Conservation (phyloP, 805 yeast genomes). For the Kuraishia floccosa region DNA sequence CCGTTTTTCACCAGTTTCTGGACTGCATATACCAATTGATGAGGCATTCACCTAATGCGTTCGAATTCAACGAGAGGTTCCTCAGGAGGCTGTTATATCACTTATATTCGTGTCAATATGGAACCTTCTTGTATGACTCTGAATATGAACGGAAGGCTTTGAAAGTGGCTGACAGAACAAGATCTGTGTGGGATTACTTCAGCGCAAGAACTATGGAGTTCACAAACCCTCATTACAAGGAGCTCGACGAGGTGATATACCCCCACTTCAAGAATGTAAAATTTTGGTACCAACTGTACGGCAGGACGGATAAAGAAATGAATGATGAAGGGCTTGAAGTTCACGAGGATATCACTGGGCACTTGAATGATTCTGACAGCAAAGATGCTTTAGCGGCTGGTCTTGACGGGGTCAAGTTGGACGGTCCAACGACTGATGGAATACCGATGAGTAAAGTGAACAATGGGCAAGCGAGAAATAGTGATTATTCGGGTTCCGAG, state of each 20-base stretch:
- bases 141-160: constrained; percentile 51
- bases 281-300: constrained; percentile 88
- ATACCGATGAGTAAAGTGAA: too few species aligned
- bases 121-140: constrained; percentile 71
- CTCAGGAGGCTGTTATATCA: constrained; percentile 79
- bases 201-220: constrained; percentile 65
- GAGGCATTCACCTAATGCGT: constrained; percentile 56
- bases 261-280: constrained; percentile 53
- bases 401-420: too few species aligned
- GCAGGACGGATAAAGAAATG: constrained; percentile 62
- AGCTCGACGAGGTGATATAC: constrained; percentile 29
- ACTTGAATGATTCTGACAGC: too few species aligned
- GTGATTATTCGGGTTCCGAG: too few species aligned
- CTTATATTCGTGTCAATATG: constrained; percentile 88
- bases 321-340: too few species aligned
- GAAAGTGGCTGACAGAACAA: constrained; percentile 34
- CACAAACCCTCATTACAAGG: constrained; percentile 33
- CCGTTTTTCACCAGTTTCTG: constrained; percentile 87
- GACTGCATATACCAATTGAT: constrained; percentile 80
- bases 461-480: too few species aligned
- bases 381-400: too few species aligned
- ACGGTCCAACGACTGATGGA: too few species aligned
- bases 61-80: constrained; percentile 86
- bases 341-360: too few species aligned
- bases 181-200: constrained; percentile 92